Percentiles rank a stretch among this genome's conserved stretches.
Evolutionary conservation across 192 early-diverging fungal species (phyloP).

Genomic region (Kickxella alabastrina): DNA sequence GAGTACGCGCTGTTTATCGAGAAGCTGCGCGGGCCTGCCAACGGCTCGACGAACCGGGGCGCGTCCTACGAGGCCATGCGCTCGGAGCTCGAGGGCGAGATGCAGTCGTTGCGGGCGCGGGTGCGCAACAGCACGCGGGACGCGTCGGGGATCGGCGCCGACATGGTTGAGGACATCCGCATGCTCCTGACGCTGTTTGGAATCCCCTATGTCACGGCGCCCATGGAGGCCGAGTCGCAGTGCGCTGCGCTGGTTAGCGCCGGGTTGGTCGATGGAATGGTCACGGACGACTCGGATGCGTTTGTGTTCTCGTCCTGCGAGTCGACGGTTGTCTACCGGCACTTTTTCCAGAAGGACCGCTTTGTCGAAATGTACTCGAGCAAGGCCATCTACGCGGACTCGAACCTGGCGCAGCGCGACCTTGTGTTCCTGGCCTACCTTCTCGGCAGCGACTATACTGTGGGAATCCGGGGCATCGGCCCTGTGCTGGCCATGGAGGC

Average conservation of each 20-base stretch:
- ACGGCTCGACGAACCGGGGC: not conserved
- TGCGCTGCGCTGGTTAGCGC: constrained; percentile 69
- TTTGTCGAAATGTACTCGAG: constrained; percentile 82
- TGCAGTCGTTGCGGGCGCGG: constrained; percentile 23
- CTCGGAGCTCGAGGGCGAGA: constrained; percentile 28
- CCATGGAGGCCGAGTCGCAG: constrained; percentile 98
- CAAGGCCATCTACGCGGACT: constrained; percentile 59
- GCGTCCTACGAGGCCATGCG: constrained; percentile 19
- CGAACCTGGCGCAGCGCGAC: constrained; percentile 65
- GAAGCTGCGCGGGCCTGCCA: constrained; percentile 16
- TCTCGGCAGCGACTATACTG: constrained; percentile 97
- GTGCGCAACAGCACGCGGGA: constrained; percentile 32
- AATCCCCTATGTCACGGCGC: constrained; percentile 86
- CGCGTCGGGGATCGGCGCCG: constrained; percentile 29
- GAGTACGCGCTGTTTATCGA: constrained; percentile 65
- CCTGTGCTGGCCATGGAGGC: constrained; percentile 88
- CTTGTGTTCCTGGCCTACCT: constrained; percentile 84
- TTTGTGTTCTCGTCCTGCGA: constrained; percentile 84
- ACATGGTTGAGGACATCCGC: constrained; percentile 56
- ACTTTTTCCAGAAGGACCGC: constrained; percentile 89
- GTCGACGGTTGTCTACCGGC: constrained; percentile 66
- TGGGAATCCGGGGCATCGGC: constrained; percentile 83
- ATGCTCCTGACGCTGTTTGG: constrained; percentile 87
- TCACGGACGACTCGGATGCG: constrained; percentile 97
- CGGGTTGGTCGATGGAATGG: constrained; percentile 83